Percentiles rank a stretch among this genome's conserved stretches.
These are phyloP conservation scores for Thymus mandschuricus DNA, from an alignment of 257 asterid genomes.

Conservation along the genomic window DNA sequence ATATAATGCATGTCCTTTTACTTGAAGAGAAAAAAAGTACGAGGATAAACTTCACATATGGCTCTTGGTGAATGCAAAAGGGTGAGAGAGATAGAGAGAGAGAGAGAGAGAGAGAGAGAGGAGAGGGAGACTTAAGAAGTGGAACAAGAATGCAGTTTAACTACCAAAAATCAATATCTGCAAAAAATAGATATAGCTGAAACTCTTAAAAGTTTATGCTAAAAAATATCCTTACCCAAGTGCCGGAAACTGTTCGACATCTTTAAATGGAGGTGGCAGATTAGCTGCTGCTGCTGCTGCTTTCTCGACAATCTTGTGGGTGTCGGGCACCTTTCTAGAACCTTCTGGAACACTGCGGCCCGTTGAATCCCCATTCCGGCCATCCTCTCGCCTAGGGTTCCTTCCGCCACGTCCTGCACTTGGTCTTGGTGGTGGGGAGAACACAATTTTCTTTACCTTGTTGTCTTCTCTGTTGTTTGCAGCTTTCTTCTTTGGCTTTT, in stretches of 20 bases:
- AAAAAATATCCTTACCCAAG: not conserved
- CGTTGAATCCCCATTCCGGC: not conserved
- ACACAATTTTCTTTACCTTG: not conserved
- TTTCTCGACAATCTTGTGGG: not conserved
- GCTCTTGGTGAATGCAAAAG: conserved; percentile 35
- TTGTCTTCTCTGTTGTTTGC: not conserved
- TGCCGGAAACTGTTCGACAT: conserved; percentile 24
- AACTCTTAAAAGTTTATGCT: not conserved
- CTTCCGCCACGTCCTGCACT: conserved; percentile 4
- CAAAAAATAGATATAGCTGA: not conserved
- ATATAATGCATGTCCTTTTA: not conserved
- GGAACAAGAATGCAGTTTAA: not conserved
- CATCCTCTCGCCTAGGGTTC: not conserved
- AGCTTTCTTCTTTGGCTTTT: conserved; percentile 13
- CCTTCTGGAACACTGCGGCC: not conserved
- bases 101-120: not conserved
- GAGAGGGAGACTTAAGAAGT: not conserved
- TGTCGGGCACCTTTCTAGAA: not conserved
- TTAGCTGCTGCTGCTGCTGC: not conserved
- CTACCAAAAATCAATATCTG: not conserved
- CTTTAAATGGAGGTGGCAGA: not conserved
- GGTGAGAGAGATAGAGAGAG: conserved; percentile 5
- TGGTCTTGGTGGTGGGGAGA: not conserved
- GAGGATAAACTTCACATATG: conserved; percentile 19
- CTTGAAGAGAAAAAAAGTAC: too few species aligned